Conservation (phyloP, 305 asterid genomes). For the Lippia alba region DNA sequence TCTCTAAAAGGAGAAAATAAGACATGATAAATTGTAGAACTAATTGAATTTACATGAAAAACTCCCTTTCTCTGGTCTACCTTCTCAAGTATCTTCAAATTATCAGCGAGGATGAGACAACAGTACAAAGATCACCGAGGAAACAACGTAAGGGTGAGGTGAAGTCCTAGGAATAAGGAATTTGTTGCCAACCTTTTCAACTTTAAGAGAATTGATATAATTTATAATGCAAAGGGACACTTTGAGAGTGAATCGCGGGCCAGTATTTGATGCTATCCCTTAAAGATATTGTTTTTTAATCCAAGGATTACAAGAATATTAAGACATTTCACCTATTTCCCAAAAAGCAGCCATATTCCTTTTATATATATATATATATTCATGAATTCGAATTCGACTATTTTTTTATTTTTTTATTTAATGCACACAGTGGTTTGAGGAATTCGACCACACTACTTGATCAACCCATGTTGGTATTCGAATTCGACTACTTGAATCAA, state of each 20-base stretch:
- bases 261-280: not conserved
- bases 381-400: no score
- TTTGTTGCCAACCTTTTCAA: not conserved
- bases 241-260: constrained; percentile 12
- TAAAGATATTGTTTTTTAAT: not conserved
- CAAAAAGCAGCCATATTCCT: no score
- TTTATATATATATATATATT: no score
- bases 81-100: constrained; percentile 6
- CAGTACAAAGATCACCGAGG: not conserved
- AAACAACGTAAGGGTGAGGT: not conserved
- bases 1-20: constrained; percentile 36
- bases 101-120: constrained; percentile 4
- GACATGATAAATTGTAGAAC: not conserved
- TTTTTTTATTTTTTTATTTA: no score
- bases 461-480: no score
- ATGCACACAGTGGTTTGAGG: no score
- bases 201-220: not conserved
- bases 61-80: constrained; percentile 20
- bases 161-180: not conserved
- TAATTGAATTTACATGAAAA: constrained; percentile 11
- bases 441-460: no score
- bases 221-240: not conserved
- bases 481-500: no score
- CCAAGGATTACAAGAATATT: no score
- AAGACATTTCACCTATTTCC: no score